These are phyloP conservation scores for Elsinoe batatas DNA, from an alignment of 2,329 filamentous ascomycete species.

Conservation along the genomic window DNA sequence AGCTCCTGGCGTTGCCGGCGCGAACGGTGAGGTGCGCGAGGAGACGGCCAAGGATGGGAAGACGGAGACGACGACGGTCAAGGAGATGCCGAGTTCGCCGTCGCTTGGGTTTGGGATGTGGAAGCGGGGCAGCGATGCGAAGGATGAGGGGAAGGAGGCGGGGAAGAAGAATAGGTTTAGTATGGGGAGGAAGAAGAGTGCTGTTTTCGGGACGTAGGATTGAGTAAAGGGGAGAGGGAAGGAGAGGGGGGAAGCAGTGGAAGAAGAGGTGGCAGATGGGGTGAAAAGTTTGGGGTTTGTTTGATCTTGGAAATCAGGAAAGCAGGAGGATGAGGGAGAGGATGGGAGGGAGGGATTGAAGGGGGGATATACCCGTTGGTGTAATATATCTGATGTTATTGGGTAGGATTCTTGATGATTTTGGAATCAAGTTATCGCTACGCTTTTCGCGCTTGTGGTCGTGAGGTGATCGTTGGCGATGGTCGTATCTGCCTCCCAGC, in stretches of 20 bases:
- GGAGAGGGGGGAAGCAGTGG: too few relatives aligned
- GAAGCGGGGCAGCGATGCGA: conserved; percentile 12
- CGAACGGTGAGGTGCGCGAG: conserved; percentile 21
- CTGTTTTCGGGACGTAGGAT: conserved; percentile 4
- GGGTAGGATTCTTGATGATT: neutral
- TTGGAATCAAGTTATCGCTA: neutral
- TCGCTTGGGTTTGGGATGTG: neutral
- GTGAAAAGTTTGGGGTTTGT: neutral
- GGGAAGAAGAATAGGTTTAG: conserved; percentile 56
- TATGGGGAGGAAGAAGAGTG: conserved; percentile 59
- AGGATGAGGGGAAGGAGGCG: conserved; percentile 22
- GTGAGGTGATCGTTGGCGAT: neutral
- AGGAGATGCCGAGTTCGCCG: conserved; percentile 10
- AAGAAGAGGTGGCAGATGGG: neutral
- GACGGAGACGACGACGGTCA: conserved; percentile 16
- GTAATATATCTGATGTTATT: conserved; percentile 7
- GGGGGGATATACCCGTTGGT: neutral
- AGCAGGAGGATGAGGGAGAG: too few relatives aligned
- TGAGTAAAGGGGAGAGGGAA: neutral
- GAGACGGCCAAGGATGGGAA: conserved; percentile 25
- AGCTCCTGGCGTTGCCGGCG: conserved; percentile 23
- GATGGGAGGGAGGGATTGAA: neutral
- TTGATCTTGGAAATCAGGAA: too few relatives aligned
- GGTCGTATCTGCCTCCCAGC: neutral
- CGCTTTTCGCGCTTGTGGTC: neutral